Evolutionary conservation across 2,329 filamentous ascomycete species (phyloP).

Genomic region (Orbilia oligospora): DNA sequence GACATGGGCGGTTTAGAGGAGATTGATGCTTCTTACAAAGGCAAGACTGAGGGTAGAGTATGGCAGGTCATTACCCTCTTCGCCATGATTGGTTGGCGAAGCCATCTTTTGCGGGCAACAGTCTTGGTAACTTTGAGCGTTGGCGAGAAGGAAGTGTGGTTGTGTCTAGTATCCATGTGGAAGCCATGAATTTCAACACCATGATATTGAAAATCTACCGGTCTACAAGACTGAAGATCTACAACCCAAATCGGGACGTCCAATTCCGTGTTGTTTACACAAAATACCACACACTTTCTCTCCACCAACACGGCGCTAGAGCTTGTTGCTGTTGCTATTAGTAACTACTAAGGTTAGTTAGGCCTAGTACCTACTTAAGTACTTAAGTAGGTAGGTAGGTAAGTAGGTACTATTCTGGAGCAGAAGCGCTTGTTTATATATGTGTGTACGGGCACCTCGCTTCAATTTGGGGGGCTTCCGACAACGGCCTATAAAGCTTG

Average conservation of each 20-base stretch:
- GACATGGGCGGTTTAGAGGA: too few relatives aligned
- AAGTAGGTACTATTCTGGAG: too few relatives aligned
- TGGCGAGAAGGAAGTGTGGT: not conserved
- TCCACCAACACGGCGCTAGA: not conserved
- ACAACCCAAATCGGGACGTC: not conserved
- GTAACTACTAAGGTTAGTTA: too few relatives aligned
- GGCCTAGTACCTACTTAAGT: too few relatives aligned
- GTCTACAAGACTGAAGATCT: slow-evolving; percentile 1
- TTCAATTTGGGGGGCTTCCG: too few relatives aligned
- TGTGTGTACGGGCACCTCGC: too few relatives aligned
- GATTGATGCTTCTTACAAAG: slow-evolving; percentile 21
- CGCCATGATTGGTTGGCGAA: slow-evolving; percentile 10
- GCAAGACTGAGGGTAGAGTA: slow-evolving; percentile 39
- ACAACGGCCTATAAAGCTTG: too few relatives aligned
- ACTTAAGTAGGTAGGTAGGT: too few relatives aligned
- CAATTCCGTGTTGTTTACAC: slow-evolving; percentile 33
- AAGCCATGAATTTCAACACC: not conserved
- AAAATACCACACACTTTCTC: slow-evolving; percentile 38
- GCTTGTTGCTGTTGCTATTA: too few relatives aligned
- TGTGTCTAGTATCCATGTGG: not conserved
- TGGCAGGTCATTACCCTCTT: not conserved
- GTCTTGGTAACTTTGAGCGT: not conserved
- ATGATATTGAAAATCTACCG: not conserved
- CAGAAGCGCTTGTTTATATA: too few relatives aligned
- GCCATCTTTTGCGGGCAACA: slow-evolving; percentile 11